phyloP scores from a whole-genome alignment of 2,329 filamentous ascomycete species.

The Sclerotiophoma versabilis region DNA sequence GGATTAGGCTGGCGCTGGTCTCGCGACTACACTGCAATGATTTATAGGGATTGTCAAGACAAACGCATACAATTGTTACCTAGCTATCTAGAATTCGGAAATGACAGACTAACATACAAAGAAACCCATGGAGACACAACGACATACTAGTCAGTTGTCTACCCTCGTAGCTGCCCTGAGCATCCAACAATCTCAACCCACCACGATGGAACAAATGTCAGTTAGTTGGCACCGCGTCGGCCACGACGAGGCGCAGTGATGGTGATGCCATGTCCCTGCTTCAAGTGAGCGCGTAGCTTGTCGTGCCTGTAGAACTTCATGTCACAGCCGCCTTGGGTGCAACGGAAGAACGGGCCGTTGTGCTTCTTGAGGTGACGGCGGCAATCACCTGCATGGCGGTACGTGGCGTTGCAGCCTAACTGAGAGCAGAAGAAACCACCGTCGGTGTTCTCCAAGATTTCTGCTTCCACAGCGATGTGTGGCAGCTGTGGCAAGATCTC shows the following conservation, averaged over 20 bases:
- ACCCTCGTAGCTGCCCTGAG: no score
- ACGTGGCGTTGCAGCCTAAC: neutral
- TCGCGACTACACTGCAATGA: neutral
- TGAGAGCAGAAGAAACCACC: neutral
- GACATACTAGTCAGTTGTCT: neutral
- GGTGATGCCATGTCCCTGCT: conserved; percentile 2
- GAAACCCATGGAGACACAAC: neutral
- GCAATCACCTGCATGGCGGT: conserved; percentile 13
- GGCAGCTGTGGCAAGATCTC: neutral
- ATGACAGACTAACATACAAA: neutral
- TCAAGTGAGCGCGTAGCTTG: conserved; percentile 25
- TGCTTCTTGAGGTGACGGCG: conserved; percentile 30
- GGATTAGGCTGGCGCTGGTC: neutral
- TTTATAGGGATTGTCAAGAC: neutral
- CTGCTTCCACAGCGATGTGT: neutral
- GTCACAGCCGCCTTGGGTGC: conserved; percentile 13
- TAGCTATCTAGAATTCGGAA: neutral
- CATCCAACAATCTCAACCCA: no score
- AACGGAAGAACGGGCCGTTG: neutral
- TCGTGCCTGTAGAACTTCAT: conserved; percentile 26
- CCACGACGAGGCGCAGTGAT: neutral
- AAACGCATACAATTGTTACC: neutral
- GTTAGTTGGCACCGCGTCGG: neutral
- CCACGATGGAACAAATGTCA: neutral
- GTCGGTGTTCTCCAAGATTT: neutral